Conservation (phyloP, 2,329 filamentous ascomycete species). For the Catunica adiposa region DNA sequence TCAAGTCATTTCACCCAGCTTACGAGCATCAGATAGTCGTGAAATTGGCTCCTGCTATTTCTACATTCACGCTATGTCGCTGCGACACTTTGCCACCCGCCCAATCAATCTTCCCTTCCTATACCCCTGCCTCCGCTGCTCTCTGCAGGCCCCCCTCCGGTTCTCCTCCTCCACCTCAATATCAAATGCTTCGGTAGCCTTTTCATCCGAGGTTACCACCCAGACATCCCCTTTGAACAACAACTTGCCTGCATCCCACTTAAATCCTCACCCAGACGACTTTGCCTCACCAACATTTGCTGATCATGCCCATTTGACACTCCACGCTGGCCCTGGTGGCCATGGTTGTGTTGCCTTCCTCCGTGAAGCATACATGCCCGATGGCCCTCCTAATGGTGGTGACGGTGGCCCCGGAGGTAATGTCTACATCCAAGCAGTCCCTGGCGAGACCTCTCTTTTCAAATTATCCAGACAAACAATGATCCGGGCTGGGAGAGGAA, state of each 20-base stretch:
- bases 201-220: slow-evolving; percentile 18
- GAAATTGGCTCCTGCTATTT: too few species aligned
- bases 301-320: slow-evolving; percentile 63
- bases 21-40: too few species aligned
- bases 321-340: slow-evolving; percentile 68
- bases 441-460: slow-evolving; percentile 81
- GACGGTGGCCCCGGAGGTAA: slow-evolving; percentile 86
- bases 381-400: slow-evolving; percentile 86
- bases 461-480: slow-evolving; percentile 69
- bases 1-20: too few species aligned
- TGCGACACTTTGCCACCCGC: slow-evolving; percentile 24
- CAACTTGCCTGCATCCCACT: slow-evolving; percentile 33
- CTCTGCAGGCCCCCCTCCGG: slow-evolving; percentile 15
- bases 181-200: neutral
- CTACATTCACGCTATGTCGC: slow-evolving; percentile 23
- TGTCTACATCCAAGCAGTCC: slow-evolving; percentile 84
- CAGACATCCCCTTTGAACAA: slow-evolving; percentile 22
- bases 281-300: slow-evolving; percentile 72
- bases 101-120: slow-evolving; percentile 29
- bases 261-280: slow-evolving; percentile 71
- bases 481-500: slow-evolving; percentile 58
- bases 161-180: slow-evolving; percentile 17
- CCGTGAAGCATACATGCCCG: slow-evolving; percentile 73
- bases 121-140: slow-evolving; percentile 28
- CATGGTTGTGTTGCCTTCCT: slow-evolving; percentile 90